phyloP scores from a whole-genome alignment of 441 rosid genomes.

The Geranium incanum region DNA sequence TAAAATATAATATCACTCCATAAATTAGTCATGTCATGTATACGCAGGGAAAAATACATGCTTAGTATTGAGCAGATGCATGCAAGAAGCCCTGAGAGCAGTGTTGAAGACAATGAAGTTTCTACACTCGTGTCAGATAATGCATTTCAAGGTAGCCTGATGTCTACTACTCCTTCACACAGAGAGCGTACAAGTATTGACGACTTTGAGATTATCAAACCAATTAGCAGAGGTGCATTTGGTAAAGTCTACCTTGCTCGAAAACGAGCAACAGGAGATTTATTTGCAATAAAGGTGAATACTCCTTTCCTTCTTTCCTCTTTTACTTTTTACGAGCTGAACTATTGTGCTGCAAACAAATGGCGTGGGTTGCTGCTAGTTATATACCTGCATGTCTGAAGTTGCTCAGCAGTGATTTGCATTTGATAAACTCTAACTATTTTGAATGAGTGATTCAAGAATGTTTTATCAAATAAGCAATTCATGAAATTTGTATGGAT shows the following conservation, averaged over 20 bases:
- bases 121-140: slow-evolving; percentile 33
- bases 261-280: slow-evolving; percentile 75
- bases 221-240: slow-evolving; percentile 79
- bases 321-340: no score
- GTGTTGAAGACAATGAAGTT: slow-evolving; percentile 38
- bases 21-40: slow-evolving; percentile 17
- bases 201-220: slow-evolving; percentile 85
- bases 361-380: no score
- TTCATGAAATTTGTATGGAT: slow-evolving; percentile 11
- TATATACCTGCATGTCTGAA: no score
- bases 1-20: slow-evolving; percentile 16
- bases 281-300: slow-evolving; percentile 78
- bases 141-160: slow-evolving; percentile 42
- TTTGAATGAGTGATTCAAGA: not conserved
- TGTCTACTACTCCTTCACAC: slow-evolving; percentile 39
- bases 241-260: slow-evolving; percentile 88
- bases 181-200: slow-evolving; percentile 70
- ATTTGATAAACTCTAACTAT: no score
- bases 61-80: slow-evolving; percentile 52
- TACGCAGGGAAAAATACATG: slow-evolving; percentile 69
- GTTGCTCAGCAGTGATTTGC: no score
- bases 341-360: no score
- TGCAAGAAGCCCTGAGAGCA: slow-evolving; percentile 36
- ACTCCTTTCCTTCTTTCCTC: slow-evolving; percentile 6
- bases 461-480: not conserved